Percentiles rank a stretch among this genome's conserved stretches.
Evolutionary conservation across 192 early-diverging fungal species (phyloP).

Genomic region (Fimicolochytrium jonesii): DNA sequence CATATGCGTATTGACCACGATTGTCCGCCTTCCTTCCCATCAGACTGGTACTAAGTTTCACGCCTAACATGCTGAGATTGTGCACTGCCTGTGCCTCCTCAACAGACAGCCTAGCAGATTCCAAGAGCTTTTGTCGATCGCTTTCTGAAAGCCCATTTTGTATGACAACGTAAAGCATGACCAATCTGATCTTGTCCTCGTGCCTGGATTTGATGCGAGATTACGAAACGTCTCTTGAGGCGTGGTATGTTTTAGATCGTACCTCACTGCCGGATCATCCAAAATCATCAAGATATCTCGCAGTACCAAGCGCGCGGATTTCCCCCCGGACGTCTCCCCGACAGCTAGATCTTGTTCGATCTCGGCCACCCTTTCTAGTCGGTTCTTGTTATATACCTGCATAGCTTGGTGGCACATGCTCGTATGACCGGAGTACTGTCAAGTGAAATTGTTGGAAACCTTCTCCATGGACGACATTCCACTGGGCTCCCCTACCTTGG

Average conservation of each 20-base stretch:
- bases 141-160: slow-evolving; percentile 64
- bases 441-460: too few relatives aligned
- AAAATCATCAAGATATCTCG: slow-evolving; percentile 60
- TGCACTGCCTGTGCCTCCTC: slow-evolving; percentile 71
- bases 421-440: slow-evolving; percentile 67
- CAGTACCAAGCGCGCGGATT: slow-evolving; percentile 48
- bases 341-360: slow-evolving; percentile 74
- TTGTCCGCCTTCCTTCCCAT: slow-evolving; percentile 33
- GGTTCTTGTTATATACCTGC: slow-evolving; percentile 56
- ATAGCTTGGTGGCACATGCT: slow-evolving; percentile 68
- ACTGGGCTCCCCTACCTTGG: slow-evolving; percentile 21
- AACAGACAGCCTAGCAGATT: slow-evolving; percentile 55
- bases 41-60: slow-evolving; percentile 55
- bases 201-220: slow-evolving; percentile 40
- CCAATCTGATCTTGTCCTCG: slow-evolving; percentile 67
- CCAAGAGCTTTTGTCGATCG: slow-evolving; percentile 64
- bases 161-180: slow-evolving; percentile 72
- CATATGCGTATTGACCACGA: slow-evolving; percentile 9
- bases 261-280: slow-evolving; percentile 54
- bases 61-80: slow-evolving; percentile 68
- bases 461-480: too few relatives aligned
- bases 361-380: slow-evolving; percentile 53
- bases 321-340: slow-evolving; percentile 66
- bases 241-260: neutral
- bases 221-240: neutral